phyloP scores from a whole-genome alignment of 2,329 filamentous ascomycete species.

The Epichloe festucae region DNA sequence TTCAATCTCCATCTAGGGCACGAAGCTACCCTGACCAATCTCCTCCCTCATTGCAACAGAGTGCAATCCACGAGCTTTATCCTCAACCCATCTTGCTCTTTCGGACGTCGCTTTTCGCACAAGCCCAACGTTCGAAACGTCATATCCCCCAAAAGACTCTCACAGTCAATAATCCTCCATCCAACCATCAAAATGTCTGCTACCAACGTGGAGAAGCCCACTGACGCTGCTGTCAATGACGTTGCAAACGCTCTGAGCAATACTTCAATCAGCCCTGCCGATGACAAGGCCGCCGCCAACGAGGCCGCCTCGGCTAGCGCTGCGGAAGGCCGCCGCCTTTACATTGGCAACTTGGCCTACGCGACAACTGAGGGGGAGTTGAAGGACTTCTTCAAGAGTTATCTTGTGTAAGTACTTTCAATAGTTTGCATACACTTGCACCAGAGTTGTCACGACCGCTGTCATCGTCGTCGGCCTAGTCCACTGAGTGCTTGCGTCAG shows the following conservation, averaged over 20 bases:
- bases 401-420: constrained; percentile 81
- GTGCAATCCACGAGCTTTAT: constrained; percentile 38
- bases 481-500: not conserved
- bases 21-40: constrained; percentile 66
- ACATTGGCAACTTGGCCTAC: constrained; percentile 99
- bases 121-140: constrained; percentile 26
- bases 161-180: constrained; percentile 34
- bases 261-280: constrained; percentile 47
- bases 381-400: constrained; percentile 99
- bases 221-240: constrained; percentile 58
- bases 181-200: constrained; percentile 67
- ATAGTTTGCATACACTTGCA: not conserved
- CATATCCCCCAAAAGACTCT: constrained; percentile 22
- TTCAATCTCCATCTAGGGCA: constrained; percentile 58
- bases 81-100: constrained; percentile 15
- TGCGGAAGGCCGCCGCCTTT: constrained; percentile 96
- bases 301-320: constrained; percentile 94
- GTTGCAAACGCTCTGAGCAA: constrained; percentile 63
- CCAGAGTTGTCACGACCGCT: not conserved
- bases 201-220: constrained; percentile 49
- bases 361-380: constrained; percentile 99
- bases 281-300: constrained; percentile 53
- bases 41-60: constrained; percentile 55
- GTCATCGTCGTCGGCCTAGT: too few species aligned
- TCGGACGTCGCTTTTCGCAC: constrained; percentile 31